A percentile compares a stretch with the other conserved stretches of the same genome.
Evolutionary conservation across 2,329 filamentous ascomycete species (phyloP).

Genomic region (Colletotrichum spaethianum): DNA sequence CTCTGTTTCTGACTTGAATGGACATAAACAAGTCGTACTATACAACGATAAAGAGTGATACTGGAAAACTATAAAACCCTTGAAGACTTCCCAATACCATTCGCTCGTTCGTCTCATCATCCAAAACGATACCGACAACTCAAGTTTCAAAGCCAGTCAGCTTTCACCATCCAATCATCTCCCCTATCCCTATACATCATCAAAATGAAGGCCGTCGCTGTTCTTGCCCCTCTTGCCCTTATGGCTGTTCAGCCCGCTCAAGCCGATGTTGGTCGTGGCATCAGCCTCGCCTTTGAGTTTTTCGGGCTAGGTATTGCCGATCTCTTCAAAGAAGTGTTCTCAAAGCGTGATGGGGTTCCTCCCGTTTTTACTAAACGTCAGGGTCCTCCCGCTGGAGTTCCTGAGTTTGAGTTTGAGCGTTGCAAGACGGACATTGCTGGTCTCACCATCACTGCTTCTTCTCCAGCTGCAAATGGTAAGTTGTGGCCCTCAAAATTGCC

Average conservation of each 20-base stretch:
- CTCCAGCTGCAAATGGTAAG: slow-evolving; percentile 26
- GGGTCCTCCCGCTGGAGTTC: slow-evolving; percentile 26
- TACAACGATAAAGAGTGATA: too few relatives aligned
- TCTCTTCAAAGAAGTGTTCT: slow-evolving; percentile 15
- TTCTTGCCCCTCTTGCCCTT: slow-evolving; percentile 29
- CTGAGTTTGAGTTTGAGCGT: slow-evolving; percentile 39
- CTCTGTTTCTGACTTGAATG: too few relatives aligned
- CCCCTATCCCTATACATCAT: neutral
- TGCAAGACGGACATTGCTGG: slow-evolving; percentile 34
- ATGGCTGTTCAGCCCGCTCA: slow-evolving; percentile 30
- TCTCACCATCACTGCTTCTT: slow-evolving; percentile 31
- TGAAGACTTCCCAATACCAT: too few relatives aligned
- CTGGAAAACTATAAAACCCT: too few relatives aligned
- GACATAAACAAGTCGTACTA: too few relatives aligned
- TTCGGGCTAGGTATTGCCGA: slow-evolving; percentile 31
- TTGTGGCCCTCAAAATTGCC: neutral
- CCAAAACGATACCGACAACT: too few relatives aligned
- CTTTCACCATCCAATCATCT: too few relatives aligned
- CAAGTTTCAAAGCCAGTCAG: too few relatives aligned
- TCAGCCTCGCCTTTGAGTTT: slow-evolving; percentile 21
- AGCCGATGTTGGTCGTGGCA: slow-evolving; percentile 26
- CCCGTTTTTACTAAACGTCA: neutral
- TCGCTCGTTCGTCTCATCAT: too few relatives aligned
- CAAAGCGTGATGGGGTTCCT: neutral
- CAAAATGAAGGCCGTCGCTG: slow-evolving; percentile 31